Percentiles rank a stretch among this genome's conserved stretches.
phyloP scores from a whole-genome alignment of 352 stramenopile genomes.

The Phytophthora aleatoria region DNA sequence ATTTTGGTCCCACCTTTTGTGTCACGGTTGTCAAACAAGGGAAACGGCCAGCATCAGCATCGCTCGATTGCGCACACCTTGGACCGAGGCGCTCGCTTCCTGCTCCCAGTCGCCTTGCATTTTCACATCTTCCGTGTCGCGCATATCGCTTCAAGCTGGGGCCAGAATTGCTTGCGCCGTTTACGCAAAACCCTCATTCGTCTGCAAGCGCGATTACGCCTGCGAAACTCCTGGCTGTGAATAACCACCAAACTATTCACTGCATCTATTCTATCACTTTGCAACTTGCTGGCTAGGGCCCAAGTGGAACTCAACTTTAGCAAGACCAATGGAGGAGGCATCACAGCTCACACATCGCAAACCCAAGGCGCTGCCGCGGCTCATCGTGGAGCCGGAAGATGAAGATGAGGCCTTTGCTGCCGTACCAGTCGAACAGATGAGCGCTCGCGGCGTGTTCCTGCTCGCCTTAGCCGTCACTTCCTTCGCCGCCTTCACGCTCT shows the following conservation, averaged over 20 bases:
- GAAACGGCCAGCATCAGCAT: slow-evolving; percentile 1
- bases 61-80: background rate
- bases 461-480: slow-evolving; percentile 55
- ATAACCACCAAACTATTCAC: background rate
- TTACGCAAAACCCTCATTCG: slow-evolving; percentile 13
- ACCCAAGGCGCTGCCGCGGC: slow-evolving; percentile 16
- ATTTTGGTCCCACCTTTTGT: slow-evolving; percentile 16
- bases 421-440: slow-evolving; percentile 45
- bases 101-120: background rate
- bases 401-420: slow-evolving; percentile 30
- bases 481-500: slow-evolving; percentile 72
- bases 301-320: background rate
- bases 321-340: background rate
- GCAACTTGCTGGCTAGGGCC: slow-evolving; percentile 7
- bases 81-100: background rate
- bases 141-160: slow-evolving; percentile 8
- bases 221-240: slow-evolving; percentile 17
- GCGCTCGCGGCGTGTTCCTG: slow-evolving; percentile 55
- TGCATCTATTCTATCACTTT: slow-evolving; percentile 13
- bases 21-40: slow-evolving; percentile 13
- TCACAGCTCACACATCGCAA: slow-evolving; percentile 23
- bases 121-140: slow-evolving; percentile 16
- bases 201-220: slow-evolving; percentile 14
- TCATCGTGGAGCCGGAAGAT: slow-evolving; percentile 26
- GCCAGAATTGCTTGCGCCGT: slow-evolving; percentile 6